phyloP scores from a whole-genome alignment of 768 basidiomycete genomes.

The Stropharia rugosoannulata region DNA sequence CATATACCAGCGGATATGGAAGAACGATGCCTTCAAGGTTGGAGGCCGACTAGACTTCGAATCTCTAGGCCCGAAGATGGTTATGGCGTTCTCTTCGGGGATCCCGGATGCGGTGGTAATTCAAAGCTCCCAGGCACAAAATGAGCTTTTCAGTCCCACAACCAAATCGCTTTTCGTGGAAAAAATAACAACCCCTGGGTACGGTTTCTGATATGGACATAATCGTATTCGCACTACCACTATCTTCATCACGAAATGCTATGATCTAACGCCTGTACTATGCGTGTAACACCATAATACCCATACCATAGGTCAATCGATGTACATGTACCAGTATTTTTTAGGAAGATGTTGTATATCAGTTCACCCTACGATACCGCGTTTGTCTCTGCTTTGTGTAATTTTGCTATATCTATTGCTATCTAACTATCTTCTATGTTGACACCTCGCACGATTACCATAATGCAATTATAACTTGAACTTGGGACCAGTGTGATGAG shows the following conservation, averaged over 20 bases:
- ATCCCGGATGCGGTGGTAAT: conserved; percentile 36
- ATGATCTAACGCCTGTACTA: not conserved
- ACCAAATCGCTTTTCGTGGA: conserved; percentile 11
- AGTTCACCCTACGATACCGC: too few species aligned
- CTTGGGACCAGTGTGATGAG: too few species aligned
- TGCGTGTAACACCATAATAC: too few species aligned
- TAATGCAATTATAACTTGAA: too few species aligned
- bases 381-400: too few species aligned
- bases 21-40: conserved; percentile 60
- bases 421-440: too few species aligned
- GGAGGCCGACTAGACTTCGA: conserved; percentile 58
- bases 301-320: too few species aligned
- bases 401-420: too few species aligned
- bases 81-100: conserved; percentile 46
- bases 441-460: too few species aligned
- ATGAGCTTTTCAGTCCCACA: conserved; percentile 14
- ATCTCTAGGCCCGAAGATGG: conserved; percentile 43
- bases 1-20: conserved; percentile 67
- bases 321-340: too few species aligned
- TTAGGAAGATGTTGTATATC: too few species aligned
- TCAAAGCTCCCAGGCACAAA: conserved; percentile 15
- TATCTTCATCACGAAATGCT: not conserved
- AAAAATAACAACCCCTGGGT: conserved; percentile 13
- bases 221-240: too few species aligned
- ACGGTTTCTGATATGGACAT: conserved; percentile 13